Evolutionary conservation across 192 early-diverging fungal genomes (phyloP), one percentile per base, ranked within the genome.

Genomic region (Umbelopsis sp.): DNA sequence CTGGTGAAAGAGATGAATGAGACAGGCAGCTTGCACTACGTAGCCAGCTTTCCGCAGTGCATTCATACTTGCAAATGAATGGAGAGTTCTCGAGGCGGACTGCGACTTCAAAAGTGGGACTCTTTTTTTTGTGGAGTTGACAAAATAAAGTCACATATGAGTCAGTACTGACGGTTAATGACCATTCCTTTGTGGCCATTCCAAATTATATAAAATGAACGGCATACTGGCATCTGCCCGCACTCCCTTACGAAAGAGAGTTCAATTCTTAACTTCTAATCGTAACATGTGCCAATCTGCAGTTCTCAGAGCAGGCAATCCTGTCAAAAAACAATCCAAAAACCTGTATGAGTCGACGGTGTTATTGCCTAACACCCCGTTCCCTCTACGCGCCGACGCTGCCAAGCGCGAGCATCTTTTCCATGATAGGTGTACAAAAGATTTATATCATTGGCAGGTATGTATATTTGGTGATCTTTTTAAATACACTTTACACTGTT

Each of bases 371-470:
- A 89, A 89, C 52, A 92, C 92, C 0, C 75, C 68, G 0, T 94
- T 91, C 67, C 88, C 90, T 21, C 78, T 91, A 26, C 84, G 89
- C 20, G 87, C 89, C 8, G 84, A 92, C 56, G 85, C 88, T 36
- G 84, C 74, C 17, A 80, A 80, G 17, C 75, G 90, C 14, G 88
- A 94, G 47, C 81, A 83, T 66, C 69, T 80, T 32, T 90, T 86
- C 69, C 81, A 85, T 7, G 77, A 89, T 45, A 81, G 91, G 16
- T 89, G 87, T 68, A 89, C 90, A 0, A 85, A 83, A 31, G 79
- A 83, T 32, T 77, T 92, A 21, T 94, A 94, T 74, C 54, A 74
- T 29, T 92, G 91, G 91, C 92, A 94, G 84, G 82, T 91, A 9
- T 25, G 20, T 43, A 25, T 8, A 17, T 21, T 44, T 24, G 36